A percentile compares a stretch with the other conserved stretches of the same genome.
Conservation (phyloP, 257 asterid species). For the Primulina eburnea region DNA sequence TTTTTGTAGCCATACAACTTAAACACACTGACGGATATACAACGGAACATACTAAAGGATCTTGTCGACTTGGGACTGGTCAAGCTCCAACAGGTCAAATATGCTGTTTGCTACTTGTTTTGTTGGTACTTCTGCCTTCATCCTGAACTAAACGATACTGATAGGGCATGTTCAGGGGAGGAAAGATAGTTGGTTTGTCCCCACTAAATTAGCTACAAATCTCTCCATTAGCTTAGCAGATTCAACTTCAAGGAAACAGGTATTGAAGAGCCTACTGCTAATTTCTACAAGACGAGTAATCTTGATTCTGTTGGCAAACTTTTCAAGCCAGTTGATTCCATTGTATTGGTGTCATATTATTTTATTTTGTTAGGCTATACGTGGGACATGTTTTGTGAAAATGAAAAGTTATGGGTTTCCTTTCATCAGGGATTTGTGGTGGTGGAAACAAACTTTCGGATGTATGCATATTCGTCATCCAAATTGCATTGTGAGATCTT, state of each 20-base stretch:
- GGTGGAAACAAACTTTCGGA: conserved; percentile 90
- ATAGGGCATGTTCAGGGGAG: conserved; percentile 60
- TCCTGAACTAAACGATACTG: conserved; percentile 19
- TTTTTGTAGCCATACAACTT: conserved; percentile 75
- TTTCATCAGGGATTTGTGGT: conserved; percentile 83
- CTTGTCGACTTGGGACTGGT: conserved; percentile 93
- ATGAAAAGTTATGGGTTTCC: conserved; percentile 15
- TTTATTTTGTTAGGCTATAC: conserved; percentile 10
- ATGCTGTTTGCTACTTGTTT: conserved; percentile 6
- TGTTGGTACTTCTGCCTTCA: conserved; percentile 14
- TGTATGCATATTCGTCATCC: conserved; percentile 91
- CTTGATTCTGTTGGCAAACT: conserved; percentile 10
- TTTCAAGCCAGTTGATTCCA: conserved; percentile 1
- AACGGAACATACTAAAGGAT: conserved; percentile 68
- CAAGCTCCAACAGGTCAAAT: conserved; percentile 86
- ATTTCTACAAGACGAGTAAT: conserved; percentile 14
- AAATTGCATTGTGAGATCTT: conserved; percentile 87
- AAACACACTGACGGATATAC: conserved; percentile 70
- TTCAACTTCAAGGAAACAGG: conserved; percentile 85
- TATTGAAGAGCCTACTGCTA: conserved; percentile 22
- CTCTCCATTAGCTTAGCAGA: conserved; percentile 95
- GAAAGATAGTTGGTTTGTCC: conserved; percentile 95
- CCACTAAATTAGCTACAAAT: conserved; percentile 92
- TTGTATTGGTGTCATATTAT: conserved; percentile 6
- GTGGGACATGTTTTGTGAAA: conserved; percentile 13